phyloP scores from a whole-genome alignment of 441 rosid genomes.

The Corymbia calophylla region DNA sequence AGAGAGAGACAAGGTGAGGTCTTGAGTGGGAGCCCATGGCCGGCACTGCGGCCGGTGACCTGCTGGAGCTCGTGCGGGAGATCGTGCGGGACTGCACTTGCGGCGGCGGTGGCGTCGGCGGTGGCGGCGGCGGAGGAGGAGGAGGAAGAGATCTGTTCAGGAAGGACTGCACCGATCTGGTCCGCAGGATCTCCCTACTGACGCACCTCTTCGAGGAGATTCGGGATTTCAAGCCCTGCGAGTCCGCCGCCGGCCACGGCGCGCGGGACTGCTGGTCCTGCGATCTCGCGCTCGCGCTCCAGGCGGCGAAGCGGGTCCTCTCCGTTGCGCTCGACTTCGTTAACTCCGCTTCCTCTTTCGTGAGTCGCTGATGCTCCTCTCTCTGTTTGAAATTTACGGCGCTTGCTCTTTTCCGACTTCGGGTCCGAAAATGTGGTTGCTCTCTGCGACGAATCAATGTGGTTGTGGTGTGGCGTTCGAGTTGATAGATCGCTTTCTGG shows the following conservation, averaged over 20 bases:
- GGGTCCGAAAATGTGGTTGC: neutral
- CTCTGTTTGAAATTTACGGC: neutral
- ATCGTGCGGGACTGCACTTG: constrained; percentile 16
- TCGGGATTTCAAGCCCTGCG: constrained; percentile 21
- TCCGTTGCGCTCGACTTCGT: constrained; percentile 29
- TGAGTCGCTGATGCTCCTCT: constrained; percentile 25
- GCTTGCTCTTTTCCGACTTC: neutral
- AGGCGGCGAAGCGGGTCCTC: constrained; percentile 54
- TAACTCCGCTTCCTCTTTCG: constrained; percentile 32
- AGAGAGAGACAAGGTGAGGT: neutral
- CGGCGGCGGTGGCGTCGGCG: neutral
- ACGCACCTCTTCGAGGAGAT: constrained; percentile 85
- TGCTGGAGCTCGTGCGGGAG: constrained; percentile 38
- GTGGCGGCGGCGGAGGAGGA: neutral
- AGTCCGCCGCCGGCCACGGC: constrained; percentile 1
- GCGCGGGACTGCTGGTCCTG: constrained; percentile 36
- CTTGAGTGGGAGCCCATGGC: constrained; percentile 16
- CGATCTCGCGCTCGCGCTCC: constrained; percentile 49
- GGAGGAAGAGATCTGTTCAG: constrained; percentile 24
- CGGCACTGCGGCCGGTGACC: constrained; percentile 15
- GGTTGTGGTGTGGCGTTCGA: neutral
- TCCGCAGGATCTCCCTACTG: constrained; percentile 57
- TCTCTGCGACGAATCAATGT: neutral
- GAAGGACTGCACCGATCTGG: constrained; percentile 82
- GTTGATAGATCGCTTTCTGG: neutral